These are phyloP conservation scores for Komagataella kurtzmanii DNA, from an alignment of 805 yeast genomes.

Conservation along the genomic window DNA sequence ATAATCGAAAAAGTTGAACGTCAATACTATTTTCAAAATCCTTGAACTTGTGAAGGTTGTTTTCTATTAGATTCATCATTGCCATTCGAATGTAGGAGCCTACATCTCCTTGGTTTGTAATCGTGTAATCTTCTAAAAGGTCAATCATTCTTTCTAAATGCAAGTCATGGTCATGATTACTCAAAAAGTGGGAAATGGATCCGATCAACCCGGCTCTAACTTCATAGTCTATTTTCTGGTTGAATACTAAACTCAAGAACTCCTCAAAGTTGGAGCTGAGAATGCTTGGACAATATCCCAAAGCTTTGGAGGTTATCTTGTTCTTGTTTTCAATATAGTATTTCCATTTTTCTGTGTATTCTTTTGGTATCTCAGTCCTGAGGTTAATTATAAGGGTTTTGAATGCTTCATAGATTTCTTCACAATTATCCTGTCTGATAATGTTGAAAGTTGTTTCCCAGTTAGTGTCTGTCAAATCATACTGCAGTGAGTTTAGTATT, in stretches of 20 bases:
- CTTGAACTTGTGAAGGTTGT: constrained; percentile 11
- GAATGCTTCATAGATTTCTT: constrained; percentile 14
- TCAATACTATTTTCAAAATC: constrained; percentile 10
- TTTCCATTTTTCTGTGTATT: constrained; percentile 17
- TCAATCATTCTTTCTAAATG: constrained; percentile 10
- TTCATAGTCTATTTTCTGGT: constrained; percentile 14
- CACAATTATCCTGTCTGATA: constrained; percentile 11
- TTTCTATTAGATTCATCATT: constrained; percentile 25
- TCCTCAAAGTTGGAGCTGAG: neutral
- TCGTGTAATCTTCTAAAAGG: constrained; percentile 63
- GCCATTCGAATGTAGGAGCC: constrained; percentile 61
- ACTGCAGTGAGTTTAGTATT: constrained; percentile 7
- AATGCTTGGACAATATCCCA: constrained; percentile 13
- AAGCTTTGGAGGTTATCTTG: constrained; percentile 20
- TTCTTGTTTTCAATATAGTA: constrained; percentile 26
- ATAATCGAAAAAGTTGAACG: constrained; percentile 33
- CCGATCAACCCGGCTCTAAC: constrained; percentile 12
- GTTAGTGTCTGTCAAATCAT: constrained; percentile 1
- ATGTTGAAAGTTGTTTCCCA: constrained; percentile 13
- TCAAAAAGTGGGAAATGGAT: constrained; percentile 12
- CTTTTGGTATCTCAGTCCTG: constrained; percentile 4
- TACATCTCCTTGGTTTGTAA: constrained; percentile 82
- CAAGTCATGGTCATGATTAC: constrained; percentile 5
- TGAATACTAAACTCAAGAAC: constrained; percentile 6
- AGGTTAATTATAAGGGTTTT: constrained; percentile 12